These are phyloP conservation scores for Podospora pseudopauciseta DNA, from an alignment of 495 filamentous ascomycete species.

Conservation along the genomic window DNA sequence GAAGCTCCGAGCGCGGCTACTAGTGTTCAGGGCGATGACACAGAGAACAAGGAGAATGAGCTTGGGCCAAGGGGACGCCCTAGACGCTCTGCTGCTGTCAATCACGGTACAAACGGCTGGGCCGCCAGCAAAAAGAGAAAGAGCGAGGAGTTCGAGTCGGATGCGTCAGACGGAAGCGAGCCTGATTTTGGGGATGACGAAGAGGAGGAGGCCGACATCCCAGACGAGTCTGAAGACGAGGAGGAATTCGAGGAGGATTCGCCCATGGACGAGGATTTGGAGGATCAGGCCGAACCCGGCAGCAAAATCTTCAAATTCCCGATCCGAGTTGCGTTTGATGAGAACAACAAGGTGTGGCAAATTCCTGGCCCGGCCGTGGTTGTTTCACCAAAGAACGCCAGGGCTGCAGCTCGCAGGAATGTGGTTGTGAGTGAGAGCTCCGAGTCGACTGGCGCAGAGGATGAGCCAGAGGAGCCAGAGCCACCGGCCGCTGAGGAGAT, in stretches of 20 bases:
- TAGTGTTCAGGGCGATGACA: slow-evolving; percentile 34
- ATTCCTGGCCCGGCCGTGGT: slow-evolving; percentile 26
- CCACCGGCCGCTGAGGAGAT: slow-evolving; percentile 30
- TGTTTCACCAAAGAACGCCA: slow-evolving; percentile 13
- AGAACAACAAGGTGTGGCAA: slow-evolving; percentile 28
- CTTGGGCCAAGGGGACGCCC: slow-evolving; percentile 34
- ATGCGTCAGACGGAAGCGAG: slow-evolving; percentile 63
- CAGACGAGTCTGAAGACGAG: slow-evolving; percentile 51
- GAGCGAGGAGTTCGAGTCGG: slow-evolving; percentile 65
- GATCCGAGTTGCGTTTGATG: slow-evolving; percentile 32
- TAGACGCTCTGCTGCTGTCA: slow-evolving; percentile 39
- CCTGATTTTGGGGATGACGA: slow-evolving; percentile 58
- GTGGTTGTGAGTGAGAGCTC: slow-evolving; percentile 33
- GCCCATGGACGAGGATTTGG: slow-evolving; percentile 51
- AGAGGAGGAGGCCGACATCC: slow-evolving; percentile 53
- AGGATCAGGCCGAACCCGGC: slow-evolving; percentile 33
- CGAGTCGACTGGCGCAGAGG: slow-evolving; percentile 15
- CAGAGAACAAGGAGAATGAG: slow-evolving; percentile 29
- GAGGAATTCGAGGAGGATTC: slow-evolving; percentile 56
- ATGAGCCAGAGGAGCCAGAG: slow-evolving; percentile 15
- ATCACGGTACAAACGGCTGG: slow-evolving; percentile 45
- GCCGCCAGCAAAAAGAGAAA: slow-evolving; percentile 58
- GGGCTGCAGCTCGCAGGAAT: slow-evolving; percentile 27
- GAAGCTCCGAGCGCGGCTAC: slow-evolving; percentile 35
- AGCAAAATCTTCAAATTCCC: slow-evolving; percentile 67